Percentiles rank a stretch among this genome's conserved stretches.
These are phyloP conservation scores for Paspalum vaginatum DNA, from an alignment of 176 grass and related monocot genomes.

Conservation along the genomic window DNA sequence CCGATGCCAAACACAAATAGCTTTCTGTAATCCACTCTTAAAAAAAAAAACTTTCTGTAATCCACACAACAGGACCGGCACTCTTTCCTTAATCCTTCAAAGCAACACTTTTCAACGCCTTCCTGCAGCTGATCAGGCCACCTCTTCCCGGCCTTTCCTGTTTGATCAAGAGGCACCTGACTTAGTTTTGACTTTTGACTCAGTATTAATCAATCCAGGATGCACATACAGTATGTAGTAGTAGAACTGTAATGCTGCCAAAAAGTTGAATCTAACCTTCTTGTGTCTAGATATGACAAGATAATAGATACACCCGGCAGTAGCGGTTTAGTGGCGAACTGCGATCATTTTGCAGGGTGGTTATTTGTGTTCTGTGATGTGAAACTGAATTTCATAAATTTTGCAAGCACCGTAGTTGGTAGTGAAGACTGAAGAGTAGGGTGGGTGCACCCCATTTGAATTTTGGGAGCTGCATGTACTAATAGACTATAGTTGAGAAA, in stretches of 20 bases:
- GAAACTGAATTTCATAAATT: not conserved
- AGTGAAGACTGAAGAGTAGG: too few relatives aligned
- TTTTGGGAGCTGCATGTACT: not conserved
- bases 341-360: too few relatives aligned
- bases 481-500: slow-evolving; percentile 14
- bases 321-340: too few relatives aligned
- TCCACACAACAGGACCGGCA: not conserved
- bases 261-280: not conserved
- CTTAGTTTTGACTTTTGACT: not conserved
- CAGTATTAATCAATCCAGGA: not conserved
- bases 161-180: slow-evolving; percentile 11
- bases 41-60: too few relatives aligned
- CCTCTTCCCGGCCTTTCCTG: not conserved
- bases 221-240: not conserved
- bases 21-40: not conserved
- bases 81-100: not conserved
- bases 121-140: not conserved
- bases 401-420: not conserved
- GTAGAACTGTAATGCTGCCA: not conserved
- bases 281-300: not conserved
- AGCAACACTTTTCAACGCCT: not conserved
- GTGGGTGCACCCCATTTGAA: not conserved
- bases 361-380: not conserved
- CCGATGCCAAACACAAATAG: not conserved
- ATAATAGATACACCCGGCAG: too few relatives aligned